Evolutionary conservation across 768 basidiomycete genomes (phyloP).

Genomic region (Tricholoma furcatifolium): DNA sequence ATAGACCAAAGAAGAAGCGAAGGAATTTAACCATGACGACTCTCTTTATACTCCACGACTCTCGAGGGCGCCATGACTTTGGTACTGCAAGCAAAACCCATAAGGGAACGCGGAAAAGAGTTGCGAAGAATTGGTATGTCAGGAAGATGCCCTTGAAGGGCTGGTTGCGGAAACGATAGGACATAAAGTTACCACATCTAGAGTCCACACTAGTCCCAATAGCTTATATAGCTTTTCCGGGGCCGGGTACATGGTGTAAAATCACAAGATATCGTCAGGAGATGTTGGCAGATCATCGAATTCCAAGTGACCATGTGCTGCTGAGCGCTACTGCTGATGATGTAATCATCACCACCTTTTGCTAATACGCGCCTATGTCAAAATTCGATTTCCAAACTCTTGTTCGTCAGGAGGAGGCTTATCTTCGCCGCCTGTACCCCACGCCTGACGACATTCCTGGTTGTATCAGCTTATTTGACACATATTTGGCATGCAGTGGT

Average conservation of each 20-base stretch:
- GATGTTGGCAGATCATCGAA: too few relatives aligned
- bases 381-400: slow-evolving; percentile 51
- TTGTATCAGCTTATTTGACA: slow-evolving; percentile 76
- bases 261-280: too few relatives aligned
- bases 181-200: too few relatives aligned
- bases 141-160: slow-evolving; percentile 51
- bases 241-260: not conserved
- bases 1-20: slow-evolving; percentile 27
- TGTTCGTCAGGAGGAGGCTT: slow-evolving; percentile 67
- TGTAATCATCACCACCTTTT: too few relatives aligned
- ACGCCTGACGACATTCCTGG: slow-evolving; percentile 77
- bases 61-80: slow-evolving; percentile 43
- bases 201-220: too few relatives aligned
- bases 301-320: too few relatives aligned
- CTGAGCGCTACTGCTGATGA: too few relatives aligned
- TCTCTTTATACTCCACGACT: slow-evolving; percentile 45
- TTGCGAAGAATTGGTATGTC: slow-evolving; percentile 37
- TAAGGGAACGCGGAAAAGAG: slow-evolving; percentile 43
- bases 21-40: slow-evolving; percentile 33
- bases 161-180: slow-evolving; percentile 36
- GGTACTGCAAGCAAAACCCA: slow-evolving; percentile 43
- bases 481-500: slow-evolving; percentile 73
- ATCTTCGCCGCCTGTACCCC: slow-evolving; percentile 66
- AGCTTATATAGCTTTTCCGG: slow-evolving; percentile 17
- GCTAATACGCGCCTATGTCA: too few relatives aligned